Conservation (phyloP, 139 green algal species). For the Haematococcus lacustris region DNA sequence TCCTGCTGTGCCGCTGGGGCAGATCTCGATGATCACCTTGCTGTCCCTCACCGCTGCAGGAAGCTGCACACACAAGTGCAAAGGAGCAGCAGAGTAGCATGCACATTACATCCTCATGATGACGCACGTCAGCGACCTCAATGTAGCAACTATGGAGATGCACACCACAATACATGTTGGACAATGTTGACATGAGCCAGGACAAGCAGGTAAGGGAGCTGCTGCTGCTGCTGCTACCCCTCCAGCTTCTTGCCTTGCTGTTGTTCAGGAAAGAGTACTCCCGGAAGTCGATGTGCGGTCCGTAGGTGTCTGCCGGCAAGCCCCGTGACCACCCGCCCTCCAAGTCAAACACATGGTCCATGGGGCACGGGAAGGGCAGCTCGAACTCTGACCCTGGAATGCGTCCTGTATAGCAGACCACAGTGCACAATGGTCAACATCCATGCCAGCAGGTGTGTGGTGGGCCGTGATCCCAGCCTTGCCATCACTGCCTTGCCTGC, state of each 20-base stretch:
- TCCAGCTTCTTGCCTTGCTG: conserved; percentile 8
- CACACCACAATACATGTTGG: too few relatives aligned
- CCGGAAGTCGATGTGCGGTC: conserved; percentile 39
- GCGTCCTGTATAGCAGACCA: conserved; percentile 16
- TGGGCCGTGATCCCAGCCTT: too few relatives aligned
- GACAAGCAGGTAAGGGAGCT: too few relatives aligned
- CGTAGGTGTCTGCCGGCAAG: conserved; percentile 23
- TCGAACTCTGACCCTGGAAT: conserved; percentile 72
- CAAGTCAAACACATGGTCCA: conserved; percentile 88
- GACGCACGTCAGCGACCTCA: too few relatives aligned
- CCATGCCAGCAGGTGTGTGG: too few relatives aligned
- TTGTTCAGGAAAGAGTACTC: conserved; percentile 72
- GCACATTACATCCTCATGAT: too few relatives aligned
- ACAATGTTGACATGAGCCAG: too few relatives aligned
- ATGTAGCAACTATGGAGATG: too few relatives aligned
- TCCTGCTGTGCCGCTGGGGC: conserved; percentile 12
- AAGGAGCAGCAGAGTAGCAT: neutral
- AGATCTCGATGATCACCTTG: conserved; percentile 30
- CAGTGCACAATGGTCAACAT: neutral
- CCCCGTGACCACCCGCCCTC: conserved; percentile 35
- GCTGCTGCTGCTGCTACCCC: too few relatives aligned
- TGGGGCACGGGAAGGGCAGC: conserved; percentile 76
- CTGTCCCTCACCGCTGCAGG: conserved; percentile 1
- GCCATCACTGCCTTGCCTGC: conserved; percentile 39
- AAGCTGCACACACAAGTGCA: neutral